Evolutionary conservation across 1,284 basidiomycete species (phyloP), one percentile per base, ranked within the genome.

Genomic region (Porogramme epimiltina): DNA sequence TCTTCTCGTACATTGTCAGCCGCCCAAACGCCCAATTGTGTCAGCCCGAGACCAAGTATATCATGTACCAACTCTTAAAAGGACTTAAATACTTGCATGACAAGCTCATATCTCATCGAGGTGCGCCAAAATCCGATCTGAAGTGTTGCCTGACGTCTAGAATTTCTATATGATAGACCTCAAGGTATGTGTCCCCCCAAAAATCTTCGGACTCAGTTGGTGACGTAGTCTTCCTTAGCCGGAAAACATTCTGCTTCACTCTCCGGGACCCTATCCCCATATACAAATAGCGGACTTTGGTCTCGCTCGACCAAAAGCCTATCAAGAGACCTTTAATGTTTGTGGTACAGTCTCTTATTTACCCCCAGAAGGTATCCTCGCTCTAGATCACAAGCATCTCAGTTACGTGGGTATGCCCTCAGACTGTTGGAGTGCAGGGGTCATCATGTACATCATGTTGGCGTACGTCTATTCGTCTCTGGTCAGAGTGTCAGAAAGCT

Each of bases 271-370:
- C 2, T 94, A 90, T 65, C 93, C 92, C 42, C 85, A 86, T 37
- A 82, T 93, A 38, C 77, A 91, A 51, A 86, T 95, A 36, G 91
- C 88, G 16, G 92, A 95, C 68, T 93, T 95, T 65, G 93, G 93
- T 5, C 81, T 92, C 19, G 90, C 91, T 10, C 81, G 88, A n/a
- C 80, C 82, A n/a, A 83, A 82, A 60, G 82, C 89, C 2, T 83
- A 85, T 61, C 85, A 91, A 72, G 82, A 85, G 62, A 90, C 88
- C 0, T 77, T 90, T 61, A 89, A 87, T 59, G 88, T 91, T 34
- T 89, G 85, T 59, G 90, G 91, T 9, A 93, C 91, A 0, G 80
- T 92, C 24, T 85, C 86, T 2, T 93, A 93, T 67, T 74, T 93
- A n/a, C 89, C 91, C 15, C 91, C 91, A 0, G 91, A 93, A 69